Evolutionary conservation across 2,329 filamentous ascomycete species (phyloP), one percentile per base, ranked within the genome.

Genomic region (Scedosporium boydii): DNA sequence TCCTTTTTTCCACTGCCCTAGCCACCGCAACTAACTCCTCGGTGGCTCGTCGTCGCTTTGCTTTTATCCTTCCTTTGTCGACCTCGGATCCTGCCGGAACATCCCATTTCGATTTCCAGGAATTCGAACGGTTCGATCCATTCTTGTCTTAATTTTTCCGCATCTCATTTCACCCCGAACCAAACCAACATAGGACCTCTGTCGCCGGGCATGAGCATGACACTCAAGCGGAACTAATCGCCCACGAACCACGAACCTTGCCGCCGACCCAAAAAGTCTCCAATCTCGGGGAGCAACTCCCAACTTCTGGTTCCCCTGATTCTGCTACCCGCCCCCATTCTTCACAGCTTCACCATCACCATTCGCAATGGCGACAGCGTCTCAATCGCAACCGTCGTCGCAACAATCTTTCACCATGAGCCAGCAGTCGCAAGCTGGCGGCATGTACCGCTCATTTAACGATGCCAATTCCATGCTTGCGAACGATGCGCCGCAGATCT

Each of bases 391-490:
- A 63, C 61, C 76, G 16, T 77, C 81, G 4, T 82, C 81, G 6
- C 82, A 85, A 65, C 80, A 83, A 61, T 82, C 82, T 58, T 84
- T 83, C 70, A 74, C 73, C 65, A 82, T 84, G 80, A 85, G 80
- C 73, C 80, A 83, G 65, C 78, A 79, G 62, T 80, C 80, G 29
- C 80, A 82, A 64, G 67, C 70, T 23, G 75, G 73, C 7, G 66
- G 70, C 6, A 67, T 68, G 62, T 79, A 74, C 63, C 75, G 77
- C 56, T 75, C 76, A 53, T 76, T 76, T 64, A 71, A 74, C 42
- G 76, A 78, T 62, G 72, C 74, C 6, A 71, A 69, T 60, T 67
- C 68, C 64, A 73, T 68, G 62, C 67, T 72, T 53, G 67, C 66
- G 7, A 73, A 72, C 14, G 79, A 82, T 12, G 75, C 76, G 18